phyloP scores from a whole-genome alignment of 2,329 filamentous ascomycete genomes.

The Aspergillus clavatus region DNA sequence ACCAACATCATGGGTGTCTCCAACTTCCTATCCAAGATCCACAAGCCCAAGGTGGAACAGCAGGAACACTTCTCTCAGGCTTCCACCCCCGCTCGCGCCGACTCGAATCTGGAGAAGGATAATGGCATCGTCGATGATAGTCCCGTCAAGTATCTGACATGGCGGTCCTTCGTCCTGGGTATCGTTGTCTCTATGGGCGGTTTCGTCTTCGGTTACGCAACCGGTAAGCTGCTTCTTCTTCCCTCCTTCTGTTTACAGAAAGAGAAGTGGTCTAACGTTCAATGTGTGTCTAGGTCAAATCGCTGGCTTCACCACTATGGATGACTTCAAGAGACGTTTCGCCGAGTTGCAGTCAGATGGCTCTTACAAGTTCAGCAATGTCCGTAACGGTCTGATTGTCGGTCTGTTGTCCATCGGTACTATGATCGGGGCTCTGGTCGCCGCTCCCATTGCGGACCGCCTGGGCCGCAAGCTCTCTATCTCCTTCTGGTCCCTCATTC shows the following conservation, averaged over 20 bases:
- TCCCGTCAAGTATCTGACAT: slow-evolving; percentile 41
- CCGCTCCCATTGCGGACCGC: slow-evolving; percentile 40
- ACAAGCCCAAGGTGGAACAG: slow-evolving; percentile 25
- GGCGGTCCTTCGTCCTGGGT: slow-evolving; percentile 41
- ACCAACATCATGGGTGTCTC: slow-evolving; percentile 26
- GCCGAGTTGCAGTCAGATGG: slow-evolving; percentile 29
- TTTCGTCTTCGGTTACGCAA: slow-evolving; percentile 45
- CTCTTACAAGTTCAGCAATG: slow-evolving; percentile 38
- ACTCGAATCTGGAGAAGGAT: slow-evolving; percentile 33
- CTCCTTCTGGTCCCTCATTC: slow-evolving; percentile 35
- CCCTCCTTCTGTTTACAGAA: too few relatives aligned
- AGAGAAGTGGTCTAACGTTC: background rate
- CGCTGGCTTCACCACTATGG: slow-evolving; percentile 45
- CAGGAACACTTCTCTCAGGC: slow-evolving; percentile 32
- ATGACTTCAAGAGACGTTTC: slow-evolving; percentile 42
- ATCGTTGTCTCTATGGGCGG: slow-evolving; percentile 46
- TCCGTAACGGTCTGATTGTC: slow-evolving; percentile 42
- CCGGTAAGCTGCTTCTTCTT: slow-evolving; percentile 30
- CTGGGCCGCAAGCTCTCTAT: slow-evolving; percentile 42
- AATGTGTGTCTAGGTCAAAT: slow-evolving; percentile 36
- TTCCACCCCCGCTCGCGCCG: slow-evolving; percentile 29
- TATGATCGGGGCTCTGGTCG: slow-evolving; percentile 38
- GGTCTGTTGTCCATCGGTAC: slow-evolving; percentile 43
- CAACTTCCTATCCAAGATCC: slow-evolving; percentile 25
- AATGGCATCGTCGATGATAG: slow-evolving; percentile 35